phyloP scores from a whole-genome alignment of 2,329 filamentous ascomycete genomes.

The Aspergillaceae sp. region DNA sequence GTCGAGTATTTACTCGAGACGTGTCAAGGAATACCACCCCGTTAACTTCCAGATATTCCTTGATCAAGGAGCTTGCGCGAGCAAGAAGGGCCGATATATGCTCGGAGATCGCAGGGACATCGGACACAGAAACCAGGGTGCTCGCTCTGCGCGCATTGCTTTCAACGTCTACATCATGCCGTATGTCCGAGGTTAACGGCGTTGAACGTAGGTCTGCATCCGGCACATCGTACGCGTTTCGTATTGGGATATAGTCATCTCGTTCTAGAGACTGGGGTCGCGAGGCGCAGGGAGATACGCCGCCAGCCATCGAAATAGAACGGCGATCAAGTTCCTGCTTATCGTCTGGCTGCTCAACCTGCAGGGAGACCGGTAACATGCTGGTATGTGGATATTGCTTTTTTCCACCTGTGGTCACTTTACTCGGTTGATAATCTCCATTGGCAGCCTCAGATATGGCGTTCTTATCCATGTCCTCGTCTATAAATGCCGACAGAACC shows the following conservation, averaged over 20 bases:
- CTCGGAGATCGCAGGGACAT: conserved; percentile 4
- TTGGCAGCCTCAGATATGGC: background rate
- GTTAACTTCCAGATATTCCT: conserved; percentile 32
- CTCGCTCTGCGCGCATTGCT: conserved; percentile 6
- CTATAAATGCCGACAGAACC: conserved; percentile 39
- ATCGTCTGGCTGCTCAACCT: background rate
- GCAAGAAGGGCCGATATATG: conserved; percentile 27
- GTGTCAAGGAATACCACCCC: conserved; percentile 25
- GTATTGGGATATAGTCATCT: background rate
- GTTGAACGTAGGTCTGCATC: background rate
- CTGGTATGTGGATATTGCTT: too few species aligned
- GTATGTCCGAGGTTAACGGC: background rate
- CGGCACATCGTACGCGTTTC: background rate
- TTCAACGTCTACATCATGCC: background rate
- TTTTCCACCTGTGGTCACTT: too few species aligned
- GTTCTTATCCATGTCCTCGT: background rate
- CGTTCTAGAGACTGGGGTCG: background rate
- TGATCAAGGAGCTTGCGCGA: conserved; percentile 35
- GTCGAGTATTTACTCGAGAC: conserved; percentile 12
- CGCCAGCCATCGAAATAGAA: background rate
- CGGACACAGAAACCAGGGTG: conserved; percentile 7
- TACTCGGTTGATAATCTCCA: background rate
- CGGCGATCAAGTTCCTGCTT: background rate
- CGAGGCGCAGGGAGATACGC: background rate
- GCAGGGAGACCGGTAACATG: background rate